Base-by-base conservation (phyloP, 768 basidiomycete genomes). In the Tylopilus plumbeoviolaceoides region DNA sequence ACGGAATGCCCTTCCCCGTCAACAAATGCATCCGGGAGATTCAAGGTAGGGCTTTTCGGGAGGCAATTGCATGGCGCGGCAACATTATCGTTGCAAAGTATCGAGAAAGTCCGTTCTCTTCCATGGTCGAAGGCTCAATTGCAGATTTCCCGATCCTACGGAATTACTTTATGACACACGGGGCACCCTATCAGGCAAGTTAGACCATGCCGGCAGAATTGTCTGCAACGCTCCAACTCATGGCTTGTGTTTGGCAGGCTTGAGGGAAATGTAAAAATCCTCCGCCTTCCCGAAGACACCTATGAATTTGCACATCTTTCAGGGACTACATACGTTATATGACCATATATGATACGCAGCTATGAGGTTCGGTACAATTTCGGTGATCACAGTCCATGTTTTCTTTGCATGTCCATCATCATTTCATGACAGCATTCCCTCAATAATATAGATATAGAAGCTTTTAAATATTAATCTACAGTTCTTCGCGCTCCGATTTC, bases 121-220 rank as follows among this genome's bases (percentile, higher is more conserved):
- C 68, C 33, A 80, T 91, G 80, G 80, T 83, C 20, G 77, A 89
- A 63, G 82, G 81, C 21, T 82, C 85, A n/a, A 90, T 89, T 79
- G 84, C 89, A 35, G 89, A 91, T 63, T 91, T 89, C 58, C 85
- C 89, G 3, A 80, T 91, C 56, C 68, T 91, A 55, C 85, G 87
- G 65, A 91, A 91, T 66, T 89, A 84, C 66, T 79, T 91, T 51
- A 72, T 82, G 61, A 86, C 81, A 39, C 85, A 87, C 63, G 77
- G 77, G 28, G 78, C 78, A 12, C 81, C 83, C 49, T 51, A 59
- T 48, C 66, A 70, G 61, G 66, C 58, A 65, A 70, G 67, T 72
- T 73, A 57, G 46, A 63, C 59, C 59, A 49, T 54, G 64, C 53
- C 50, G 53, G 50, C 49, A 51, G 3, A 38, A n/a, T 33, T 27